phyloP scores from a whole-genome alignment of 2,329 filamentous ascomycete genomes.

The Colletotrichum incanum region DNA sequence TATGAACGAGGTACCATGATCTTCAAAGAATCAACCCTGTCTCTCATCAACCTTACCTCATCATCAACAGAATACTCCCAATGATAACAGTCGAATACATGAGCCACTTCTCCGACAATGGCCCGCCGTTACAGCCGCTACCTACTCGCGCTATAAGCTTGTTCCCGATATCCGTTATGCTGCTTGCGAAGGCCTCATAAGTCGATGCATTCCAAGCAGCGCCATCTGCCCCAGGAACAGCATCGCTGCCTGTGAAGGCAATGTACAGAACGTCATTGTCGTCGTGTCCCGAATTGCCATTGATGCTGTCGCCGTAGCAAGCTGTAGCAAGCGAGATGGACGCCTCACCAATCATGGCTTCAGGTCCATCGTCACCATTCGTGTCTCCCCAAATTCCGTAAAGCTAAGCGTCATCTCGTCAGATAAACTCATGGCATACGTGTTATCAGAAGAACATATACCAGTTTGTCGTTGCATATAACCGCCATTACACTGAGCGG shows the following conservation, averaged over 20 bases:
- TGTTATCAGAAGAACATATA: constrained; percentile 42
- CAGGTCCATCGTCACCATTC: constrained; percentile 67
- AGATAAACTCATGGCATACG: not conserved
- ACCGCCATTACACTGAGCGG: constrained; percentile 66
- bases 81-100: not conserved
- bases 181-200: constrained; percentile 67
- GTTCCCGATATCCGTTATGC: constrained; percentile 67
- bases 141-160: constrained; percentile 61
- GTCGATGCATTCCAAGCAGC: constrained; percentile 70
- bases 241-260: constrained; percentile 70
- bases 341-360: constrained; percentile 69
- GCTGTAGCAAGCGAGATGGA: constrained; percentile 71
- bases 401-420: constrained; percentile 51
- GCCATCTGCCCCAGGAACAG: constrained; percentile 68
- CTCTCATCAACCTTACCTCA: not conserved
- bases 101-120: not conserved
- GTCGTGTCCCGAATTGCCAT: constrained; percentile 70
- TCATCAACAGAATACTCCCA: not conserved
- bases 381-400: constrained; percentile 76
- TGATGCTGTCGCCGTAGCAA: constrained; percentile 69
- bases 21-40: not conserved
- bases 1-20: too few relatives aligned
- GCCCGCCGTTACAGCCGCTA: constrained; percentile 12
- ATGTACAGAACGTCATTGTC: constrained; percentile 74
- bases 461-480: constrained; percentile 62